Base-by-base conservation (phyloP, 768 basidiomycete species). In the Mycena crocata region DNA sequence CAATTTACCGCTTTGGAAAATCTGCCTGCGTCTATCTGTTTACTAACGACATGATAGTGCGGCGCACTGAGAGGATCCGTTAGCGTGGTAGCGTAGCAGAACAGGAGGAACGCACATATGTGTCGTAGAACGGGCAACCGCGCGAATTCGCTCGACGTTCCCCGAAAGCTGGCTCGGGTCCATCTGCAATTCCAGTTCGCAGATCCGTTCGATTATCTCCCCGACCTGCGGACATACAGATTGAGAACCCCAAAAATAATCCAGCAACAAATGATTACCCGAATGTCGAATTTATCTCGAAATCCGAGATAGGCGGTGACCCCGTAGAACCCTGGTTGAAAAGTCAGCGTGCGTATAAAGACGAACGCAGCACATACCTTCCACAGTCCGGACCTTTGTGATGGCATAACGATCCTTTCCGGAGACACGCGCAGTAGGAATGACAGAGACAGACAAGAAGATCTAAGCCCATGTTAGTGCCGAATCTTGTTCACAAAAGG, bases 261-360 rank as follows among this genome's bases (percentile, higher is more conserved):
- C 21, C 7, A 50, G 21, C 24, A 31, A 13, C 19, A 37, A 42
- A 50, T 17, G 34, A 74, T 17, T 32, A 84, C 80, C 70, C 82
- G 72, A 31, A 88, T 81, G 63, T 87, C 81, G 59, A 89, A 85
- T 10, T 84, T 75, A 54, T 92, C 89, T n/a, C 89, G 80, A 78
- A 89, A 92, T 1, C 90, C 90, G 48, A 87, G 77, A 57, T 83
- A 85, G 65, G 87, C 87, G 2, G 85, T 86, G 9, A 86, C 86
- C 21, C 86, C 88, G 51, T 90, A 90, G 71, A 89, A 88, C 1
- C 89, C 88, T 84, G 48, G 26, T 21, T 26, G 17, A 51, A 15
- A 37, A 46, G 58, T 42, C 17, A 40, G 40, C 24, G 4, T 5
- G 26, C 3, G 24, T n/a, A 34, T 32, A 58, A 8, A 15, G 15